phyloP scores from a whole-genome alignment of 2,329 filamentous ascomycete genomes.

The Pseudocercospora cruenta region DNA sequence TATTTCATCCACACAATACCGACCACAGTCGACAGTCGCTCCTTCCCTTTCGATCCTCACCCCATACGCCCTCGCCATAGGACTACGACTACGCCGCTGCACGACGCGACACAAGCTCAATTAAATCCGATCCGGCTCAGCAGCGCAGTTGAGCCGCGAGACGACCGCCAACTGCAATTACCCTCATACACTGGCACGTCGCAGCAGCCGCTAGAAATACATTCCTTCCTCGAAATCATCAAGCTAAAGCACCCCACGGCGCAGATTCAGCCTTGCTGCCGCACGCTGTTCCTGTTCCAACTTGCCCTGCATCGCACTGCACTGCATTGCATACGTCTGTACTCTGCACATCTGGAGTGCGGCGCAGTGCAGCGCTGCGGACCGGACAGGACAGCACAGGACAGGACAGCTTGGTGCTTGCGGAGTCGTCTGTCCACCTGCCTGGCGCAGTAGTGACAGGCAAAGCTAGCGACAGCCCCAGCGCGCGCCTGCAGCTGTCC shows the following conservation, averaged over 20 bases:
- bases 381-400: background rate
- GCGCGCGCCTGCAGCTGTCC: slow-evolving; percentile 9
- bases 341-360: slow-evolving; percentile 16
- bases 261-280: slow-evolving; percentile 17
- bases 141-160: too few relatives aligned
- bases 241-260: slow-evolving; percentile 16
- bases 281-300: slow-evolving; percentile 19
- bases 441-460: slow-evolving; percentile 25
- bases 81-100: too few relatives aligned
- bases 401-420: background rate
- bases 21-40: slow-evolving; percentile 10
- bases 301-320: slow-evolving; percentile 17
- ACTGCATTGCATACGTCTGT: slow-evolving; percentile 12
- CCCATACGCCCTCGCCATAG: background rate
- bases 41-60: slow-evolving; percentile 10
- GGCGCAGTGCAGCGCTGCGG: slow-evolving; percentile 6
- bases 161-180: background rate
- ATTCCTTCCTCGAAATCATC: slow-evolving; percentile 3
- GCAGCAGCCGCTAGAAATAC: background rate
- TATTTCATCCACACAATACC: slow-evolving; percentile 6
- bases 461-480: slow-evolving; percentile 17
- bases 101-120: background rate
- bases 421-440: slow-evolving; percentile 22
- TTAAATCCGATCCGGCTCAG: background rate
- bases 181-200: slow-evolving; percentile 17